These are phyloP conservation scores for Linanthus parryae DNA, from an alignment of 148 eudicot species.

Conservation along the genomic window DNA sequence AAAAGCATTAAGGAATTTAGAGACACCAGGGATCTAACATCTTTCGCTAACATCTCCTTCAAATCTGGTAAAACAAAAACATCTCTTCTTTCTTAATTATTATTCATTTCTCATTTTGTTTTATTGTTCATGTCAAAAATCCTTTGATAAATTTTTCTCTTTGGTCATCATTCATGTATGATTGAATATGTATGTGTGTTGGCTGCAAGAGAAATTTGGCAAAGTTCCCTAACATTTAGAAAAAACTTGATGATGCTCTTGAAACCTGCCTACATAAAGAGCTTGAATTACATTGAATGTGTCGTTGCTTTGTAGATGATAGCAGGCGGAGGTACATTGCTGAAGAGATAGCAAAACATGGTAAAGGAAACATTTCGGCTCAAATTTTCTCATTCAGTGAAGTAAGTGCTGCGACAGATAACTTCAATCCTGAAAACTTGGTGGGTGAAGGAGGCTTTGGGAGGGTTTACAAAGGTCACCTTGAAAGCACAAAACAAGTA, in stretches of 20 bases:
- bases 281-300: no score
- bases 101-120: no score
- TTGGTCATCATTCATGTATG: no score
- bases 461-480: constrained; percentile 66
- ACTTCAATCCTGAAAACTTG: constrained; percentile 43
- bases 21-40: constrained; percentile 22
- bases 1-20: constrained; percentile 42
- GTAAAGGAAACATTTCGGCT: constrained; percentile 57
- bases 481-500: constrained; percentile 39
- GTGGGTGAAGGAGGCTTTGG: constrained; percentile 99
- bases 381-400: constrained; percentile 51
- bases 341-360: constrained; percentile 63
- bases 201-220: no score
- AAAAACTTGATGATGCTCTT: no score
- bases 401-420: constrained; percentile 45
- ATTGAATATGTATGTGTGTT: no score
- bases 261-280: no score
- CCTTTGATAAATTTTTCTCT: no score
- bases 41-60: constrained; percentile 62
- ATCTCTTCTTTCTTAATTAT: no score
- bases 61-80: constrained; percentile 67
- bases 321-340: constrained; percentile 72
- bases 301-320: constrained; percentile 78
- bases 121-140: no score
- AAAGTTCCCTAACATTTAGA: no score